phyloP scores from a whole-genome alignment of 2,329 filamentous ascomycete species.

The Myriosclerotinia curreyana region DNA sequence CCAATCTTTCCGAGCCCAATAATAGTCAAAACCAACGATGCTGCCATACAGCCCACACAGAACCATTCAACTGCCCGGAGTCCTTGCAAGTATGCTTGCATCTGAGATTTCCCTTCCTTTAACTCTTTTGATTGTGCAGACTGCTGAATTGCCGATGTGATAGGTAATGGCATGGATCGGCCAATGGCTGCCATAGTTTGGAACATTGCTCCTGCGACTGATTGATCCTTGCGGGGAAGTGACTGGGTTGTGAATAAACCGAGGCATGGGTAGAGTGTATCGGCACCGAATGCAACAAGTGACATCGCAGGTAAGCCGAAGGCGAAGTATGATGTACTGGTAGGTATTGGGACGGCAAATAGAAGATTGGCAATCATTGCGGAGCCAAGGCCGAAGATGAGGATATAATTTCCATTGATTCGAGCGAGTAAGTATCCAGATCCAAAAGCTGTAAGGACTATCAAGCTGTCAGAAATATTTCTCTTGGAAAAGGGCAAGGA shows the following conservation, averaged over 20 bases:
- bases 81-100: slow-evolving; percentile 26
- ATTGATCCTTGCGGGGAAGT: slow-evolving; percentile 61
- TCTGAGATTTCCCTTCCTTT: slow-evolving; percentile 31
- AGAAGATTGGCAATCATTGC: slow-evolving; percentile 52
- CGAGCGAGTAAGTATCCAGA: slow-evolving; percentile 34
- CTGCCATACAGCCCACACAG: slow-evolving; percentile 28
- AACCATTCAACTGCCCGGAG: slow-evolving; percentile 33
- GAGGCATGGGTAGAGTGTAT: slow-evolving; percentile 63
- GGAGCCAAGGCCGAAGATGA: slow-evolving; percentile 47
- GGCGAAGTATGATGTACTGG: slow-evolving; percentile 62
- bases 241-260: slow-evolving; percentile 63
- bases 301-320: slow-evolving; percentile 65
- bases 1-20: slow-evolving; percentile 33
- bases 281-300: slow-evolving; percentile 62
- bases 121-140: slow-evolving; percentile 54
- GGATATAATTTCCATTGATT: slow-evolving; percentile 50
- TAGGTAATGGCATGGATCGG: slow-evolving; percentile 61
- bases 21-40: slow-evolving; percentile 22
- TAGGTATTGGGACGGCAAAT: slow-evolving; percentile 61
- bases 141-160: slow-evolving; percentile 63
- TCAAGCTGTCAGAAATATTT: not conserved
- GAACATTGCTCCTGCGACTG: slow-evolving; percentile 64
- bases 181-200: slow-evolving; percentile 65
- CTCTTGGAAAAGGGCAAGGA: no score
- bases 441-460: slow-evolving; percentile 27